Base-by-base conservation (phyloP, 1,284 basidiomycete genomes). In the Anthracocystis walkeri region DNA sequence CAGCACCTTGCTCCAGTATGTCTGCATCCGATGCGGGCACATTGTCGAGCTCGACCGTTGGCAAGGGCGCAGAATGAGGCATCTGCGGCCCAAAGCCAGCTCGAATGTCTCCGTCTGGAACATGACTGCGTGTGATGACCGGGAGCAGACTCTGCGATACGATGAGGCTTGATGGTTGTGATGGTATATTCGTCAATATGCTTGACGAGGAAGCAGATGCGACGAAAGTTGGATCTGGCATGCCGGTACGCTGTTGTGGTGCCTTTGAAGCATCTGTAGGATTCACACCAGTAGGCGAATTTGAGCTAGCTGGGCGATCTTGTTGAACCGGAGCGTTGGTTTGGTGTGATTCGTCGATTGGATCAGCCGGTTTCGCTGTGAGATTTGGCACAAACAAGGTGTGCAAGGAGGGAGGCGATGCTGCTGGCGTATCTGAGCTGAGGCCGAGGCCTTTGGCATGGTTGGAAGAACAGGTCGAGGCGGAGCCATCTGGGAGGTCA, bases 401-500 rank as follows among this genome's bases (percentile, higher is more conserved):
- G 25, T 45, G 29, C 33, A 61, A 29, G 18, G 48, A 46, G 21
- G 49, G 44, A 18, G 65, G 41, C 0, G 49, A 44, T 3, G 23
- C 14, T 6, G 38, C 8, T 6, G 7, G 33, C 3, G 31, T n/a
- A 31, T 48, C 20, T 38, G 59, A 53, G 45, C 56, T 60, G 31
- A 59, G 42, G 46, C 29, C 40, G 56, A 55, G 41, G 40, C 49
- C 21, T 16, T 63, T 58, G 40, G 59, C 55, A 29, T 63, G 25
- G 18, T 46, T 35, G 7, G 60, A 63, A 20, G 66, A 56, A 35
- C 42, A 63, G n/a, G 60, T 56, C n/a, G 66, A 69, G 7, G 56
- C 41, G 18, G 59, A 55, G 10, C 41, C 42, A 40, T 69, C 51
- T 8, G 52, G 23, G 4, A 35, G 42, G 11, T 67, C 42, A 6